A percentile compares a stretch with the other conserved stretches of the same genome.
Evolutionary conservation across 2,329 filamentous ascomycete genomes (phyloP).

Genomic region (Paracorniculantispora psalliotae): DNA sequence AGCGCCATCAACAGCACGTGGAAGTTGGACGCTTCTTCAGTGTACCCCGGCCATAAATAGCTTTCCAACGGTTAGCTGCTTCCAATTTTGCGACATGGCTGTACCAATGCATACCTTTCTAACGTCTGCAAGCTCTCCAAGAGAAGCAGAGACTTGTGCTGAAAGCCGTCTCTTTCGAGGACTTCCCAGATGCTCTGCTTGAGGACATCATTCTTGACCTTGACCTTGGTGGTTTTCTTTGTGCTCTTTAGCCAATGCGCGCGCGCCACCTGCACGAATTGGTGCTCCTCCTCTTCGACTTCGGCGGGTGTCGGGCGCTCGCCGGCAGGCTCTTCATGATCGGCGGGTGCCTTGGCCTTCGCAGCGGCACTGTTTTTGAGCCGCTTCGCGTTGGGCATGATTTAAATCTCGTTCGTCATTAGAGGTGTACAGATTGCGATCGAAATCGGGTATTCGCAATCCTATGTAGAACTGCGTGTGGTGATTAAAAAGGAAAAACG

Average conservation of each 20-base stretch:
- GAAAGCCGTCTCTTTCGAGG: constrained; percentile 76
- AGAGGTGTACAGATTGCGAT: constrained; percentile 4
- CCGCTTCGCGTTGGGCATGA: constrained; percentile 57
- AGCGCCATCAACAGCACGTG: constrained; percentile 84
- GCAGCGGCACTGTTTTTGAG: constrained; percentile 48
- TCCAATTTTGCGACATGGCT: not conserved
- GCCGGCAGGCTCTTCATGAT: constrained; percentile 34
- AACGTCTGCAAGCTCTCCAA: constrained; percentile 88
- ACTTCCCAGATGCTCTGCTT: constrained; percentile 87
- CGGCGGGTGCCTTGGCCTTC: constrained; percentile 28
- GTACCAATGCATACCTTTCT: constrained; percentile 58
- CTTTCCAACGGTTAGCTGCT: constrained; percentile 38
- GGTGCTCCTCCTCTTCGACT: constrained; percentile 65
- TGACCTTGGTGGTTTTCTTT: constrained; percentile 57
- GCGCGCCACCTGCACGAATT: constrained; percentile 72
- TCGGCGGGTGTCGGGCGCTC: constrained; percentile 53
- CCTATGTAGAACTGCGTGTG: constrained; percentile 3
- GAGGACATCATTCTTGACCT: constrained; percentile 77
- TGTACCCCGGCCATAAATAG: constrained; percentile 93
- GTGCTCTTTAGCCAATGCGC: constrained; percentile 75
- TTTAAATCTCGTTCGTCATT: constrained; percentile 14
- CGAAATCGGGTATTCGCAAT: not conserved
- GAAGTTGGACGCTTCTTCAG: constrained; percentile 81
- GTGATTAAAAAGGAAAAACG: not conserved
- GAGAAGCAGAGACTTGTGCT: constrained; percentile 69